A percentile compares a stretch with the other conserved stretches of the same genome.
phyloP scores from a whole-genome alignment of 2,329 filamentous ascomycete genomes.

The Knufia petricola region DNA sequence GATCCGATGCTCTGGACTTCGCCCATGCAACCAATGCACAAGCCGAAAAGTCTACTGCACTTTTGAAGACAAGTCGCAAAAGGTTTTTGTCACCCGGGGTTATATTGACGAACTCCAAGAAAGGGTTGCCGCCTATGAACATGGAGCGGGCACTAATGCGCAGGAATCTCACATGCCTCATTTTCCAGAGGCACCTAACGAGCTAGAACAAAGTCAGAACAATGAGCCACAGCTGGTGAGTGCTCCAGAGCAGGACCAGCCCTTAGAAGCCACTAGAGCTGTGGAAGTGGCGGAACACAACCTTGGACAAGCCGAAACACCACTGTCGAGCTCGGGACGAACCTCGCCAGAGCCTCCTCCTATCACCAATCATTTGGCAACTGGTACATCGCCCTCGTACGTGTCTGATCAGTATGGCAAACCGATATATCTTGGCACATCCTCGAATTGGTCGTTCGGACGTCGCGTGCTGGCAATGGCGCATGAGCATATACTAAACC shows the following conservation, averaged over 20 bases:
- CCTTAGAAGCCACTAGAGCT: no score
- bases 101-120: constrained; percentile 29
- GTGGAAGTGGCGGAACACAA: no score
- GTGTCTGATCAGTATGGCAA: constrained; percentile 24
- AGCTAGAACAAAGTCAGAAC: constrained; percentile 17
- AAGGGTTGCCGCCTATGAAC: neutral
- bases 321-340: neutral
- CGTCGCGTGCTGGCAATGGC: constrained; percentile 41
- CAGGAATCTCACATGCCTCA: constrained; percentile 16
- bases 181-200: constrained; percentile 33
- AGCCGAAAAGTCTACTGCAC: constrained; percentile 35
- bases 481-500: constrained; percentile 38
- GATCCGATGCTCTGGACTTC: constrained; percentile 22
- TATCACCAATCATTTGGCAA: neutral
- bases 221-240: neutral
- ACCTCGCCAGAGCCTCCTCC: constrained; percentile 7
- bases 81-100: constrained; percentile 40
- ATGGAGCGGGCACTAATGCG: neutral
- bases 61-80: constrained; percentile 41
- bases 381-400: neutral
- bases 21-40: constrained; percentile 37
- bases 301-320: constrained; percentile 14
- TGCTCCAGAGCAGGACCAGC: constrained; percentile 13
- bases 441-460: constrained; percentile 49
- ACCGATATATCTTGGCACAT: constrained; percentile 41